Evolutionary conservation across 2,329 filamentous ascomycete genomes (phyloP).

Genomic region (Hypoxylon sp.): DNA sequence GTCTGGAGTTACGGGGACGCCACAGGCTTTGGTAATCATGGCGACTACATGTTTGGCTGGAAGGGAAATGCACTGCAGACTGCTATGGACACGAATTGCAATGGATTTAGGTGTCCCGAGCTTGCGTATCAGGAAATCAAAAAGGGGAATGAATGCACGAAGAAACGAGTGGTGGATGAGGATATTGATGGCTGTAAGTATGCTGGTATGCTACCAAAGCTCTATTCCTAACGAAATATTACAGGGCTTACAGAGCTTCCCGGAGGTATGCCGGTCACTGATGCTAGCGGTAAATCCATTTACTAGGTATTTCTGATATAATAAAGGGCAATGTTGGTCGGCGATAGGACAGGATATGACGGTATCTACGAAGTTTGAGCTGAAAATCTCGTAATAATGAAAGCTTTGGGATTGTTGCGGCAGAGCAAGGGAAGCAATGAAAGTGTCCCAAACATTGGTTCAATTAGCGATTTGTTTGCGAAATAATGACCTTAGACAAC

Average conservation of each 20-base stretch:
- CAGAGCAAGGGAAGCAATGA: not conserved
- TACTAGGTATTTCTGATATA: constrained; percentile 12
- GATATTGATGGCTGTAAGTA: constrained; percentile 46
- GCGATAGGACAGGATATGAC: not conserved
- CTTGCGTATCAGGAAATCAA: constrained; percentile 44
- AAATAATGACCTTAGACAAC: not conserved
- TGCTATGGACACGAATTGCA: constrained; percentile 52
- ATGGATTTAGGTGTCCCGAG: constrained; percentile 46
- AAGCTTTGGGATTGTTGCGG: too few relatives aligned
- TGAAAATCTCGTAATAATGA: not conserved
- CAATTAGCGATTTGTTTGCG: not conserved
- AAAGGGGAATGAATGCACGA: constrained; percentile 44
- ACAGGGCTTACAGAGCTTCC: constrained; percentile 47
- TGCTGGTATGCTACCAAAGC: not conserved
- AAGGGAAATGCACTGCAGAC: constrained; percentile 55
- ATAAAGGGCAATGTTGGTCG: not conserved
- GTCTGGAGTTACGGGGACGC: constrained; percentile 47
- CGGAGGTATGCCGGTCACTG: constrained; percentile 47
- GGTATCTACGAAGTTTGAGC: not conserved
- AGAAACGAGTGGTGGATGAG: constrained; percentile 43
- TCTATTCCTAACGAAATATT: constrained; percentile 17
- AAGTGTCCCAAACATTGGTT: not conserved
- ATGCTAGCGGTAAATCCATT: constrained; percentile 34
- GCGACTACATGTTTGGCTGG: constrained; percentile 56
- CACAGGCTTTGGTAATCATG: constrained; percentile 55